Evolutionary conservation across 2,329 filamentous ascomycete genomes (phyloP), one percentile per base, ranked within the genome.

Genomic region (Fusarium penzigii): DNA sequence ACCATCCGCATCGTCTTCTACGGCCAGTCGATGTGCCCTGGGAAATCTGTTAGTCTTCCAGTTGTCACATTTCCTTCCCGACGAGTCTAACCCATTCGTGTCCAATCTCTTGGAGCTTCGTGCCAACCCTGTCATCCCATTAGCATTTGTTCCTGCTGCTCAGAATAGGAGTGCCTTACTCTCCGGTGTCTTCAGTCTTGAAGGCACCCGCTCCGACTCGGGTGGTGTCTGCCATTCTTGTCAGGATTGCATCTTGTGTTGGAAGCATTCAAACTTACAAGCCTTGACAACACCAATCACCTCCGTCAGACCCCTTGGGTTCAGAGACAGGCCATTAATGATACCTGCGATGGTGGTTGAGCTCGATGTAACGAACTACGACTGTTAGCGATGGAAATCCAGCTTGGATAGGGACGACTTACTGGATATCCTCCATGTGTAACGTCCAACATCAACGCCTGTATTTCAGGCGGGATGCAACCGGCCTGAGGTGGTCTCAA

Each of bases 231-330:
- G 80, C 58, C 49, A 41, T 25, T 25, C 48, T 45, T 52, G 47
- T 61, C 44, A 64, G 58, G 20, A 25, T 25, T 25, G 20, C 20
- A 25, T 25, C 20, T 25, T 25, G 20, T 7, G 20, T 25, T 25
- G 20, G 20, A 25, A 38, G 54, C 54, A 29, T 39, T 47, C 12
- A 29, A 49, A 67, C 64, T 51, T 60, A 73, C 85, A 87, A 29
- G 85, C 84, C 68, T 89, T 89, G 29, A 88, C 85, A 11, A 88
- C 85, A 48, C 86, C 86, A 58, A 88, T 80, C 42, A 83, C 78
- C 55, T 74, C 78, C 48, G 76, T 78, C 55, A 88, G 76, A 56
- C 83, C 83, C 57, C 75, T 79, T 55, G 82, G 84, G 65, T 83
- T 82, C 42, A 88, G 70, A 34, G 79, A 78, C 12, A 88, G 74